A percentile compares a stretch with the other conserved stretches of the same genome.
Conservation (phyloP, 441 rosid species). For the Gossypium schwendimanii region DNA sequence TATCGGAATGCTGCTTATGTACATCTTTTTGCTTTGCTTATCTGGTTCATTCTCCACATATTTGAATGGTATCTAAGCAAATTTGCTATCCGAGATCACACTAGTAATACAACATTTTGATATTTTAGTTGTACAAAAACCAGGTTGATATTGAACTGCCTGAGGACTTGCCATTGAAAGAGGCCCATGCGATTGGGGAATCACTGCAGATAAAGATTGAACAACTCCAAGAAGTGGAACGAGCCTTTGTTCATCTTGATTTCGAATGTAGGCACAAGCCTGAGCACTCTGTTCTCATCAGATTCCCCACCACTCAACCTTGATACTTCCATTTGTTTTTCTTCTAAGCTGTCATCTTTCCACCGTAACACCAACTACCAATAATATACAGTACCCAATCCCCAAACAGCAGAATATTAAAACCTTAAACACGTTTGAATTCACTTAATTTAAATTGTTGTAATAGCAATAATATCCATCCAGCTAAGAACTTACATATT, state of each 20-base stretch:
- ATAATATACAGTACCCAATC: too few species aligned
- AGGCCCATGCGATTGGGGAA: conserved; percentile 77
- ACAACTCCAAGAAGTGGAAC: conserved; percentile 70
- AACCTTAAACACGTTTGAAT: too few species aligned
- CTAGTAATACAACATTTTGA: neutral
- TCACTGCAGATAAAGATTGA: conserved; percentile 65
- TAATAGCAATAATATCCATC: too few species aligned
- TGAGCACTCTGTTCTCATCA: conserved; percentile 61
- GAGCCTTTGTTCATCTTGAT: conserved; percentile 71
- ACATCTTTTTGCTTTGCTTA: neutral
- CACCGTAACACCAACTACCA: neutral
- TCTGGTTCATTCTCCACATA: neutral
- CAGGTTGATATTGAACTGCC: conserved; percentile 83
- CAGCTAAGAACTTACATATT: too few species aligned
- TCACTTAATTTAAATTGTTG: too few species aligned
- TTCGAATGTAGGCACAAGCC: conserved; percentile 77
- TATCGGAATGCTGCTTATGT: neutral
- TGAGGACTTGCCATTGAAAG: conserved; percentile 59
- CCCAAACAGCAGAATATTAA: too few species aligned
- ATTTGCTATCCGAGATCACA: neutral
- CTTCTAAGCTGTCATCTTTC: neutral
- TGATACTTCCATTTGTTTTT: neutral
- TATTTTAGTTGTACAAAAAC: neutral
- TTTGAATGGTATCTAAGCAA: neutral
- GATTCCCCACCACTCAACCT: conserved; percentile 39